Evolutionary conservation across 768 basidiomycete genomes (phyloP).

Genomic region (Termitomyces sp.): DNA sequence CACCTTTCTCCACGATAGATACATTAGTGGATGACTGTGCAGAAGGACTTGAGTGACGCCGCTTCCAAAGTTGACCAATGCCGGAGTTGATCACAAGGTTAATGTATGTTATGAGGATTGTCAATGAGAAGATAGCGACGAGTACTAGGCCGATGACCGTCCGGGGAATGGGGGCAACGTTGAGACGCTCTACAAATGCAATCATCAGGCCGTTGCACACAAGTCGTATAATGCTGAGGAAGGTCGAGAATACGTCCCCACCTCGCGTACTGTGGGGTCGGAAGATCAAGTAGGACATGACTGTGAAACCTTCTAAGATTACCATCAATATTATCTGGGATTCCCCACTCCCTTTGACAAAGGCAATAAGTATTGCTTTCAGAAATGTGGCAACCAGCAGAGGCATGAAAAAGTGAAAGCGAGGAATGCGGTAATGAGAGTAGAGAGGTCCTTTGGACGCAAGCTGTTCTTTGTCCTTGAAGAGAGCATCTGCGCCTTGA

Average conservation of each 20-base stretch:
- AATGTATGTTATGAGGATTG: conserved; percentile 64
- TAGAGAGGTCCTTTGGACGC: conserved; percentile 54
- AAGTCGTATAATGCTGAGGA: conserved; percentile 64
- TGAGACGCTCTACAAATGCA: conserved; percentile 66
- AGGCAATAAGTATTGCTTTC: conserved; percentile 70
- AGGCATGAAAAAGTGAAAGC: conserved; percentile 65
- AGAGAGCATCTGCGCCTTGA: conserved; percentile 25
- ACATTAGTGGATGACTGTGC: conserved; percentile 21
- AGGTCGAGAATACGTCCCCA: conserved; percentile 66
- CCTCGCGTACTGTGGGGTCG: conserved; percentile 67
- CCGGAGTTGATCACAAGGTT: conserved; percentile 57
- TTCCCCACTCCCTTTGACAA: conserved; percentile 55
- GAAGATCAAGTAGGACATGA: conserved; percentile 48
- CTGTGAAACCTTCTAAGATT: conserved; percentile 59
- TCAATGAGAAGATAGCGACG: conserved; percentile 67
- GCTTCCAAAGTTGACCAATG: conserved; percentile 26
- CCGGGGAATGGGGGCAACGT: conserved; percentile 71
- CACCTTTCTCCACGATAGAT: conserved; percentile 39
- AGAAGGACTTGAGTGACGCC: conserved; percentile 6
- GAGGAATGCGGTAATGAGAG: conserved; percentile 59
- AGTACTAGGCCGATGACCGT: conserved; percentile 77
- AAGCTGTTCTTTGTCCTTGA: conserved; percentile 30
- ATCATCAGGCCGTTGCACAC: conserved; percentile 69
- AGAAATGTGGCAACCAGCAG: conserved; percentile 56
- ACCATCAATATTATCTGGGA: conserved; percentile 69